Evolutionary conservation across 441 rosid species (phyloP), one percentile per base, ranked within the genome.

Genomic region (Dalechampia spathulata): DNA sequence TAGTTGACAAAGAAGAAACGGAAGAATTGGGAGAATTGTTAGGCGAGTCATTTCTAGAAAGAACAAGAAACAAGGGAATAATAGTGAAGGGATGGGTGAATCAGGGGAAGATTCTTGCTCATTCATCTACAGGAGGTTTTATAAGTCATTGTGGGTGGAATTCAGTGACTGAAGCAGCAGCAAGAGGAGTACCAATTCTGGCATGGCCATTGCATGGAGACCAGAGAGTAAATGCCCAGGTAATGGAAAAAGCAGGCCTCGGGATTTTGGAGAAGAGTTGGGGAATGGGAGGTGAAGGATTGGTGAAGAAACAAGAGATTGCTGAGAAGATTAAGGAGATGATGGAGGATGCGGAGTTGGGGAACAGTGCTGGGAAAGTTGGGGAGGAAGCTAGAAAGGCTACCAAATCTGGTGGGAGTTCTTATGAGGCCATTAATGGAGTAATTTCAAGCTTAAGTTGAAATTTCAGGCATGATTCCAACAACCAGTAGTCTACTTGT

Each of bases 111-210:
- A 22, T 78, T 22, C 54, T 78, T 26, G 21, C 65, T 2, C 75
- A 74, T 58, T 56, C 57, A n/a, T 66, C 78, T 0, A 23, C 69
- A 4, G 76, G 73, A 1, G 74, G 75, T 26, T 75, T 81, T 44
- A 20, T 75, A 41, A 69, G 81, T 21, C 81, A 73, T 38, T 73
- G 78, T 7, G 78, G 86, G 27, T 81, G 86, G 86, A 81, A 81
- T 53, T 81, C 86, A 8, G 74, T 67, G 57, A 51, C 45, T 15
- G 79, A 78, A 54, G 75, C 81, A 8, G 50, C 58, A 21, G 23
- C 60, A 69, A 57, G 58, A 15, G 79, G 83, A 0, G 71, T 80
- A 11, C 67, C 64, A 2, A 47, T 77, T 15, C 51, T 75, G 4
- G 79, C 74, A 9, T 73, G 83, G 81, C 79, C 81, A 0, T 72